Percentiles rank a stretch among this genome's conserved stretches.
Evolutionary conservation across 768 basidiomycete genomes (phyloP).

Genomic region (Boletus bicolor): DNA sequence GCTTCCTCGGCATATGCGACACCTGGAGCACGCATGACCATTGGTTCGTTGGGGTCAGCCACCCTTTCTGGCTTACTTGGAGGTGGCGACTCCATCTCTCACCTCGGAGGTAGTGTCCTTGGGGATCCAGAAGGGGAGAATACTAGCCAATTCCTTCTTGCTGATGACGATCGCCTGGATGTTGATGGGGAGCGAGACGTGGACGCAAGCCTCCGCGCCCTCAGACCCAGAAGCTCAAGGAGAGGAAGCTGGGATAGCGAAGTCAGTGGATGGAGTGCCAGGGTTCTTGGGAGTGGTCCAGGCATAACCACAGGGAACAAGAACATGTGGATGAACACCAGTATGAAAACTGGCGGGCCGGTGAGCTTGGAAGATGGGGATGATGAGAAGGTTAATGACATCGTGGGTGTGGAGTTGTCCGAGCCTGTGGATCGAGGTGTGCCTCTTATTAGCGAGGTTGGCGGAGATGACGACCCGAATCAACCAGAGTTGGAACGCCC

Average conservation of each 20-base stretch:
- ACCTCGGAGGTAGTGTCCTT: conserved; percentile 59
- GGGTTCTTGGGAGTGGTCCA: conserved; percentile 45
- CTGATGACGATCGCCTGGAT: conserved; percentile 63
- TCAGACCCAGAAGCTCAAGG: conserved; percentile 81
- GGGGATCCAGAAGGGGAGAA: conserved; percentile 57
- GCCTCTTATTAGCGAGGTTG: background rate
- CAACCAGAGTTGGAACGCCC: conserved; percentile 1
- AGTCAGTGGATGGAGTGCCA: conserved; percentile 84
- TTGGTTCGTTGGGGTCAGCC: conserved; percentile 42
- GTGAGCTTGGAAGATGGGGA: conserved; percentile 46
- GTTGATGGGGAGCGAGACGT: conserved; percentile 56
- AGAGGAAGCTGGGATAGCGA: conserved; percentile 92
- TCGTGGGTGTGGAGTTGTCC: conserved; percentile 4
- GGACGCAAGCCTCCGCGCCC: conserved; percentile 86
- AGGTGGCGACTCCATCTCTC: conserved; percentile 63
- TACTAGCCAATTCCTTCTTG: conserved; percentile 62
- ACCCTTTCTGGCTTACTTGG: conserved; percentile 50
- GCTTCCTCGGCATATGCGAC: conserved; percentile 90
- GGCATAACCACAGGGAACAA: conserved; percentile 50
- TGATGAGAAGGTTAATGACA: conserved; percentile 31
- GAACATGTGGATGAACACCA: conserved; percentile 60
- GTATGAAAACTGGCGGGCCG: conserved; percentile 52
- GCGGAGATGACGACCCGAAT: conserved; percentile 5
- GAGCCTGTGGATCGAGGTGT: conserved; percentile 8
- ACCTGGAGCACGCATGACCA: conserved; percentile 51